Evolutionary conservation across 2,329 filamentous ascomycete species (phyloP).

Genomic region (Xylaria sp.): DNA sequence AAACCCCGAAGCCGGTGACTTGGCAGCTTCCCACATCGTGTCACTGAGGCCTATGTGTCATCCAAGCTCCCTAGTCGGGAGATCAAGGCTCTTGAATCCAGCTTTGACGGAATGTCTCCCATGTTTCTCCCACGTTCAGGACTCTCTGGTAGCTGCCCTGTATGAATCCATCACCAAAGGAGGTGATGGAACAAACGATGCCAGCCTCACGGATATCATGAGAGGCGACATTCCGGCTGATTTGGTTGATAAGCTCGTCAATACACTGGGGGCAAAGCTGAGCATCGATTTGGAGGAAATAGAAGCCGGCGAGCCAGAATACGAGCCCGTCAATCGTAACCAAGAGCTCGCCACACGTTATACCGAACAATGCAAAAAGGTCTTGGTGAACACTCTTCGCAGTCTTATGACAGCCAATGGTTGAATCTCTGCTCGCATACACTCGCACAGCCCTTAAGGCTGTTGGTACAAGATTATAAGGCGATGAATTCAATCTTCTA

Average conservation of each 20-base stretch:
- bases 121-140: slow-evolving; percentile 55
- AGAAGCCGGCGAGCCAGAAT: slow-evolving; percentile 46
- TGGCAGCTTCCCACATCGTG: slow-evolving; percentile 45
- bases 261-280: slow-evolving; percentile 43
- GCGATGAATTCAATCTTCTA: slow-evolving; percentile 22
- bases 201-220: slow-evolving; percentile 44
- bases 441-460: not conserved
- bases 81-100: slow-evolving; percentile 42
- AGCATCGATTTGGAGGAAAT: slow-evolving; percentile 48
- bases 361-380: slow-evolving; percentile 49
- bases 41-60: slow-evolving; percentile 54
- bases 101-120: slow-evolving; percentile 39
- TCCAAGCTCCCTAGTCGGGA: slow-evolving; percentile 51
- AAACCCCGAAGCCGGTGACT: slow-evolving; percentile 32
- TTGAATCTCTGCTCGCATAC: slow-evolving; percentile 10
- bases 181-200: slow-evolving; percentile 21
- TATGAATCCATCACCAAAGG: slow-evolving; percentile 38
- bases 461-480: slow-evolving; percentile 3
- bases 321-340: slow-evolving; percentile 44
- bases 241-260: slow-evolving; percentile 41
- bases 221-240: slow-evolving; percentile 47
- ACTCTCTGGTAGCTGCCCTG: slow-evolving; percentile 56
- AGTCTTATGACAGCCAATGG: slow-evolving; percentile 24
- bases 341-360: slow-evolving; percentile 55
- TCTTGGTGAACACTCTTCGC: slow-evolving; percentile 48